Evolutionary conservation across 305 asterid genomes (phyloP).

Genomic region (Plantago lanceolata): DNA sequence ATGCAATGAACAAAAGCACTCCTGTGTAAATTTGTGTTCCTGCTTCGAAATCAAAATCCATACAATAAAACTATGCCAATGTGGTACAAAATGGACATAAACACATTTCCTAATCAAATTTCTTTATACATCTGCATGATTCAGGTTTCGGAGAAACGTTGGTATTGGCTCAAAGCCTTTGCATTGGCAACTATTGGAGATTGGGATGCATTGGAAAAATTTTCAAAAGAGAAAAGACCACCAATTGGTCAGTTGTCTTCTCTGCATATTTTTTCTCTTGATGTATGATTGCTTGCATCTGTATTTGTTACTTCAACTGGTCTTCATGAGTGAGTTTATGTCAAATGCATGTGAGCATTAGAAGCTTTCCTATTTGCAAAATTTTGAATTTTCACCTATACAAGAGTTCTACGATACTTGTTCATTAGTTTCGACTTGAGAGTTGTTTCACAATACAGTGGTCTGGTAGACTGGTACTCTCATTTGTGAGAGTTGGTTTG

Average conservation of each 20-base stretch:
- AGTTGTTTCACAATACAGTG: too few relatives aligned
- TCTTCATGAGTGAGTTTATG: not conserved
- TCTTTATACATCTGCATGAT: conserved; percentile 28
- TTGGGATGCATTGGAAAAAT: conserved; percentile 87
- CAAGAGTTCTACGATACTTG: too few relatives aligned
- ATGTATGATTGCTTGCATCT: conserved; percentile 11
- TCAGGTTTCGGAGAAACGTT: conserved; percentile 91
- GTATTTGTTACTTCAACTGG: conserved; percentile 6
- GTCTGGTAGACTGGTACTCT: too few relatives aligned
- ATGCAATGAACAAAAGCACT: too few relatives aligned
- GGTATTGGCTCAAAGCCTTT: conserved; percentile 97
- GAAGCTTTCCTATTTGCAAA: too few relatives aligned
- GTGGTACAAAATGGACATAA: too few relatives aligned
- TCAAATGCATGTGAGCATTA: too few relatives aligned
- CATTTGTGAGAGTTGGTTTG: too few relatives aligned
- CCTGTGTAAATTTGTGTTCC: not conserved
- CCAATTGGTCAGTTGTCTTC: conserved; percentile 59
- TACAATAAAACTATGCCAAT: too few relatives aligned
- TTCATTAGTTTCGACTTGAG: too few relatives aligned
- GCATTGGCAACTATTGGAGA: conserved; percentile 89
- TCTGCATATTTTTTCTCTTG: conserved; percentile 9
- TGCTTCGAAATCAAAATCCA: not conserved
- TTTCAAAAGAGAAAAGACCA: conserved; percentile 83
- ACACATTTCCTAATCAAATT: not conserved
- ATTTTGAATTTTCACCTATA: too few relatives aligned